phyloP scores from a whole-genome alignment of 176 grass and related monocot species.

The Neostapfia colusana region DNA sequence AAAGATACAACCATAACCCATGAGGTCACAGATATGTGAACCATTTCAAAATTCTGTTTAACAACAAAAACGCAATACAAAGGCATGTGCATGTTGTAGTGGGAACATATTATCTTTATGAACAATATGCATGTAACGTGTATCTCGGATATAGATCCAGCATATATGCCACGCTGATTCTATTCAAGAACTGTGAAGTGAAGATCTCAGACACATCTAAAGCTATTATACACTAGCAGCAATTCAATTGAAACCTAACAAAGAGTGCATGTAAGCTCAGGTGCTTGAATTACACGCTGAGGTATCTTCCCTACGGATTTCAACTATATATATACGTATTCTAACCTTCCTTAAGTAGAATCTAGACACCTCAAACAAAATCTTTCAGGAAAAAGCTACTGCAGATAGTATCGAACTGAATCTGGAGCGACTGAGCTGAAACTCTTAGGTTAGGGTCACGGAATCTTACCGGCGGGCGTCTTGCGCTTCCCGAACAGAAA shows the following conservation, averaged over 20 bases:
- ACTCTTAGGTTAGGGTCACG: neutral
- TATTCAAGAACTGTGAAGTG: neutral
- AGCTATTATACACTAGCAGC: neutral
- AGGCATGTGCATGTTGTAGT: neutral
- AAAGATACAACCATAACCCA: too few species aligned
- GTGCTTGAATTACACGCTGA: too few species aligned
- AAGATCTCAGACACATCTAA: neutral
- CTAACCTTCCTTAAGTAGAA: neutral
- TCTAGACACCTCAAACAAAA: neutral
- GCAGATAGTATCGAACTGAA: neutral
- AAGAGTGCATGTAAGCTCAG: neutral
- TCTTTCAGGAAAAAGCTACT: neutral
- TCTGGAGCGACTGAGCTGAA: neutral
- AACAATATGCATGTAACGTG: neutral
- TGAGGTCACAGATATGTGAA: too few species aligned
- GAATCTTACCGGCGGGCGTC: slow-evolving; percentile 62
- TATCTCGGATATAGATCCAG: neutral
- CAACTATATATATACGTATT: too few species aligned
- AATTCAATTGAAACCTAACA: neutral
- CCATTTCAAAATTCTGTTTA: neutral
- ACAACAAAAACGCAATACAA: neutral
- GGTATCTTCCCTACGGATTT: too few species aligned
- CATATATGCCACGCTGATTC: neutral
- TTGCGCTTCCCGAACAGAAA: slow-evolving; percentile 83
- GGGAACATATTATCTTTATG: neutral